phyloP scores from a whole-genome alignment of 2,329 filamentous ascomycete species.

The Corinectria fuckeliana region DNA sequence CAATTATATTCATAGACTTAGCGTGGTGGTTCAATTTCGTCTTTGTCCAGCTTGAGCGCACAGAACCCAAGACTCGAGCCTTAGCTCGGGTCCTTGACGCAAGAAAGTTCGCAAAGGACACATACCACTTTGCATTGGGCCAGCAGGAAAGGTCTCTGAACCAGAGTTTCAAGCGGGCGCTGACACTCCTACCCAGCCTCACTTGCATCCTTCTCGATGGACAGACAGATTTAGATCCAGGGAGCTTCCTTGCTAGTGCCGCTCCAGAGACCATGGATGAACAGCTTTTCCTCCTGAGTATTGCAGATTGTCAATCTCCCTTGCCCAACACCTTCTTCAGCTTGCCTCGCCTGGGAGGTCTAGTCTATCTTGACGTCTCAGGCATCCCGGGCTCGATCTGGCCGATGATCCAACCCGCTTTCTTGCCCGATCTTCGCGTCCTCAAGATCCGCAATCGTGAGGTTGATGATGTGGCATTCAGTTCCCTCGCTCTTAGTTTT shows the following conservation, averaged over 20 bases:
- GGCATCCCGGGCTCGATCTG: constrained; percentile 53
- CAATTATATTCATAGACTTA: constrained; percentile 48
- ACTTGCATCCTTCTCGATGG: constrained; percentile 57
- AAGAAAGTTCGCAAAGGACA: constrained; percentile 48
- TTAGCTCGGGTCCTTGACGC: constrained; percentile 58
- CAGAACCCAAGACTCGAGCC: constrained; percentile 48
- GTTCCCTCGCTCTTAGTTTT: constrained; percentile 43
- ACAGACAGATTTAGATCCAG: constrained; percentile 52
- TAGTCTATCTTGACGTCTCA: constrained; percentile 63
- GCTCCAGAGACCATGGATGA: constrained; percentile 3
- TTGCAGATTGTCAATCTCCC: constrained; percentile 49
- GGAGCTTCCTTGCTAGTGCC: constrained; percentile 40
- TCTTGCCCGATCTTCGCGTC: constrained; percentile 56
- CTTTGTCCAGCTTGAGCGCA: constrained; percentile 43
- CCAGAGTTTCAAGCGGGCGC: constrained; percentile 48
- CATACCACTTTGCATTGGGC: constrained; percentile 51
- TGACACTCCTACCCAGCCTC: constrained; percentile 51
- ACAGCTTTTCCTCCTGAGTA: constrained; percentile 49
- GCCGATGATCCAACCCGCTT: constrained; percentile 42
- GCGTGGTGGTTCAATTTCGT: constrained; percentile 58
- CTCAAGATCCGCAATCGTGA: constrained; percentile 58
- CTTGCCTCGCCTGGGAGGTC: constrained; percentile 43
- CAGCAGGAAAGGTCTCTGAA: constrained; percentile 44
- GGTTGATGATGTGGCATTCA: constrained; percentile 49
- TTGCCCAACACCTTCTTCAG: constrained; percentile 51